Evolutionary conservation across 2,329 filamentous ascomycete species (phyloP).

Genomic region (Pestalotiopsis sp.): DNA sequence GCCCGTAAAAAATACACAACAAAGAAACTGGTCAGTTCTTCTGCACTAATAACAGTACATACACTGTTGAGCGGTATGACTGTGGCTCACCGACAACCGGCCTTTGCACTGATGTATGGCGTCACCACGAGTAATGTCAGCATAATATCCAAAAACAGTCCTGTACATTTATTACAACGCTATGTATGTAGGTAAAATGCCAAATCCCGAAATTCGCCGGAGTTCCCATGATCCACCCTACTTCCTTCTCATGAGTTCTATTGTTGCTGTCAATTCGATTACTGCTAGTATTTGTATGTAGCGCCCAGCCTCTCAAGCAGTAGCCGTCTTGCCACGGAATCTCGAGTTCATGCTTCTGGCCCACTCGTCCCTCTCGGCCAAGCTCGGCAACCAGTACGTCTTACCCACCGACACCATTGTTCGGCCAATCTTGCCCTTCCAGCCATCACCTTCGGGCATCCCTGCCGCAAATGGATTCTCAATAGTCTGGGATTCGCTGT

Average conservation of each 20-base stretch:
- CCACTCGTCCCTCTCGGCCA: conserved; percentile 68
- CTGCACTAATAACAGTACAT: neutral
- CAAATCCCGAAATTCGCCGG: conserved; percentile 1
- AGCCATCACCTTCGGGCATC: conserved; percentile 75
- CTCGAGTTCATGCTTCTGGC: conserved; percentile 61
- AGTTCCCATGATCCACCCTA: neutral
- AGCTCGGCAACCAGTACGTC: conserved; percentile 79
- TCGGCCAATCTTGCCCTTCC: conserved; percentile 77
- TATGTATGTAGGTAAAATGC: neutral
- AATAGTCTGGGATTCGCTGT: conserved; percentile 48
- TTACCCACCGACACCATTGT: conserved; percentile 73
- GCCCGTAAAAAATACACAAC: neutral
- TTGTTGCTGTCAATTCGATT: neutral
- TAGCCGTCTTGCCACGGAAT: conserved; percentile 40
- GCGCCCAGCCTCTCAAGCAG: conserved; percentile 3
- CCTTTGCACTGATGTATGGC: neutral
- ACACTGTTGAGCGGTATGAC: neutral
- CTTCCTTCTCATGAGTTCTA: neutral
- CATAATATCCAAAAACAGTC: neutral
- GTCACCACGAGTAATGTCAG: neutral
- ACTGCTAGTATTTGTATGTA: neutral
- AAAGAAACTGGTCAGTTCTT: neutral
- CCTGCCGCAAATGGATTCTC: conserved; percentile 68
- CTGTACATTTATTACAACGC: neutral
- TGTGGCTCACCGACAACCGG: neutral